Conservation (phyloP, 2,329 filamentous ascomycete genomes). For the Scleromitrula shiraiana region DNA sequence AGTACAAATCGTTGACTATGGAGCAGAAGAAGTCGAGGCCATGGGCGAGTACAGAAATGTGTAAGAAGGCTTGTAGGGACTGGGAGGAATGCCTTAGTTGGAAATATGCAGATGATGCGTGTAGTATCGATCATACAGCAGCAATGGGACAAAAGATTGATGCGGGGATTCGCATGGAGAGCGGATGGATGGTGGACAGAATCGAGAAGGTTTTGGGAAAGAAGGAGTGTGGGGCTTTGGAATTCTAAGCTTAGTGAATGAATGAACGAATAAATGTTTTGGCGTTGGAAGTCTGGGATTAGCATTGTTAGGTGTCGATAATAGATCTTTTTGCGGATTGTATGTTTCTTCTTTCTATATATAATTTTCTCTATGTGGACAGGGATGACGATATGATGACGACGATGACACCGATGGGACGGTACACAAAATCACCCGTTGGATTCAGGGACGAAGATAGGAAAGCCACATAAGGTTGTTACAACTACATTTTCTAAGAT, state of each 20-base stretch:
- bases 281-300: too few relatives aligned
- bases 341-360: too few relatives aligned
- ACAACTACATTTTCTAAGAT: too few relatives aligned
- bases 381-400: too few relatives aligned
- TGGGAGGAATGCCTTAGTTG: conserved; percentile 13
- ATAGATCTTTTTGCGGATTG: too few relatives aligned
- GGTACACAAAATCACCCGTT: too few relatives aligned
- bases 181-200: conserved; percentile 17
- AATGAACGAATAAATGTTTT: too few relatives aligned
- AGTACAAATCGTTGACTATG: neutral
- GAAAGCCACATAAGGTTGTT: too few relatives aligned
- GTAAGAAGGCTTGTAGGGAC: conserved; percentile 11
- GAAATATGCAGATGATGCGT: conserved; percentile 16
- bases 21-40: conserved; percentile 7
- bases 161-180: conserved; percentile 11
- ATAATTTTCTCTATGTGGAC: too few relatives aligned
- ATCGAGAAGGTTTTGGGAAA: conserved; percentile 7
- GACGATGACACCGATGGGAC: too few relatives aligned
- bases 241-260: conserved; percentile 2
- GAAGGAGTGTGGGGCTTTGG: conserved; percentile 9
- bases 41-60: conserved; percentile 10
- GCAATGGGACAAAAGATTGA: conserved; percentile 10
- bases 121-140: conserved; percentile 10
- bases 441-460: too few relatives aligned
- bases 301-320: too few relatives aligned